Evolutionary conservation across 495 filamentous ascomycete species (phyloP), one percentile per base, ranked within the genome.

Genomic region (Penicillium angulare): DNA sequence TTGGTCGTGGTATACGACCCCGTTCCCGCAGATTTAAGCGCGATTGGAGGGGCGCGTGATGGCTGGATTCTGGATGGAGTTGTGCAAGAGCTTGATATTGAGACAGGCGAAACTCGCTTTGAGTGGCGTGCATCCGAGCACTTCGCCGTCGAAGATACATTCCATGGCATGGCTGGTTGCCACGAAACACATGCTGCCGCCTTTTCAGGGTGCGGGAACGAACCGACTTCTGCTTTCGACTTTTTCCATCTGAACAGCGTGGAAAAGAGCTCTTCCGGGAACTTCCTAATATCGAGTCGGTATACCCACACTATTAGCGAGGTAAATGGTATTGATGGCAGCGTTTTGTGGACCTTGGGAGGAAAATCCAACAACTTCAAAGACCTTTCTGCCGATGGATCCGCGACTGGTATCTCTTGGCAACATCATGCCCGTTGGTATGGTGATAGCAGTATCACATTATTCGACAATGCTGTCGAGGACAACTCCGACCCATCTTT

Each of bases 201-300:
- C 5, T 27, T 27, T 10, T 27, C 26, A 21, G 52, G 51, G 33
- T 44, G 49, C 16, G 53, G 47, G 1, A 18, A 40, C 7, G 49
- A 26, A 0, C 20, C 68, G 2, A 10, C 5, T 10, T 5, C 26
- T 10, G 26, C 26, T 10, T 70, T 52, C 29, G 79, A 84, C 53
- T 81, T 77, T 56, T 81, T 78, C 58, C 80, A 82, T 53, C 73
- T 83, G 49, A 81, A 82, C 60, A 79, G 75, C 31, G 71, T 83
- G 41, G 80, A 82, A 60, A 80, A 81, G 59, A 64, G 76, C 51
- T 42, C 54, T 3, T 59, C 71, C 7, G 79, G 80, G 5, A 73
- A 75, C 43, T 84, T 80, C 49, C 54, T 84, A 5, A 66, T 84
- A 22, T 83, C 80, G 1, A 72, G 68, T 9, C 75, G 80, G 12